Evolutionary conservation across 768 basidiomycete genomes (phyloP).

Genomic region (Lactarius evosmus): DNA sequence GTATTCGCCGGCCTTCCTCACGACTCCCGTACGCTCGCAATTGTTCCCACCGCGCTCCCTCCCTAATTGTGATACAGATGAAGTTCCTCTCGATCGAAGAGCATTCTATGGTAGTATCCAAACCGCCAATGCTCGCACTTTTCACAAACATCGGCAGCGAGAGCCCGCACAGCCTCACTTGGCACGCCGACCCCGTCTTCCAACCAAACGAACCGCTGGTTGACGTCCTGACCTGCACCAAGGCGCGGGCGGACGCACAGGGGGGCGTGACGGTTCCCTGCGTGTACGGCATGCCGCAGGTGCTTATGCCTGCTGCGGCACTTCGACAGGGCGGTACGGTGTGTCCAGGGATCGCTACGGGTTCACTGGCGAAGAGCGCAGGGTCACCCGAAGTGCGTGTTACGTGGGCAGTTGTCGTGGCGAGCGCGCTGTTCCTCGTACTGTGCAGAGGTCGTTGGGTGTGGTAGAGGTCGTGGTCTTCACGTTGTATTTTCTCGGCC

Average conservation of each 20-base stretch:
- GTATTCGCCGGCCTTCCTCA: conserved; percentile 43
- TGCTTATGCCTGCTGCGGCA: conserved; percentile 37
- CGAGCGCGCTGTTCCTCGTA: conserved; percentile 20
- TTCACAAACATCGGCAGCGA: conserved; percentile 51
- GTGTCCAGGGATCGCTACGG: conserved; percentile 29
- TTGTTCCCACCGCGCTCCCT: not conserved
- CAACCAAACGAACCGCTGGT: conserved; percentile 43
- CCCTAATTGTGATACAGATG: conserved; percentile 36
- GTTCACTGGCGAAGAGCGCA: conserved; percentile 18
- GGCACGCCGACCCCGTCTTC: conserved; percentile 47
- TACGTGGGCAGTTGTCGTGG: conserved; percentile 18
- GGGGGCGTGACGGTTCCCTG: conserved; percentile 44
- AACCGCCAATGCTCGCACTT: conserved; percentile 54
- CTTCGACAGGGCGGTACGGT: conserved; percentile 30
- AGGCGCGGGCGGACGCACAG: conserved; percentile 36
- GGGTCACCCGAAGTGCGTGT: conserved; percentile 13
- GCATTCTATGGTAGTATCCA: conserved; percentile 47
- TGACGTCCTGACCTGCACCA: conserved; percentile 51
- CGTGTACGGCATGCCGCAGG: conserved; percentile 46
- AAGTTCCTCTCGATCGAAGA: conserved; percentile 43
- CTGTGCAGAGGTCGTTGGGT: conserved; percentile 17
- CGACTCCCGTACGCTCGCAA: conserved; percentile 41
- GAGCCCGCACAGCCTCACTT: conserved; percentile 35
- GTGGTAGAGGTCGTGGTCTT: not conserved
- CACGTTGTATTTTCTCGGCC: not conserved